Conservation (phyloP, 345 rosid species). For the Eutrema heterophyllum region DNA sequence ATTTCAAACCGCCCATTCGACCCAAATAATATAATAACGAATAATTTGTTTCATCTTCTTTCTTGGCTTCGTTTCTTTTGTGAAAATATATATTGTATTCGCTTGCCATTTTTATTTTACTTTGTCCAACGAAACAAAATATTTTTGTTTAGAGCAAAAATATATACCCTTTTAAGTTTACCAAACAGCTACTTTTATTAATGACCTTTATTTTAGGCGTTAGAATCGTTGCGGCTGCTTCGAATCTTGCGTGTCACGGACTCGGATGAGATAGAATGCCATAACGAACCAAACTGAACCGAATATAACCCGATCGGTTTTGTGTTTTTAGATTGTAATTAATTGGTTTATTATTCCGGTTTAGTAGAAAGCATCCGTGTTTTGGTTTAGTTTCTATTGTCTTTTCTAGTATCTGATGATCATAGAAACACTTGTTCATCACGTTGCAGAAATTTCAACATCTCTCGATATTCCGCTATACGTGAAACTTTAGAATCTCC, state of each 20-base stretch:
- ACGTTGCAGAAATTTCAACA: background rate
- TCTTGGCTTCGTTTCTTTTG: background rate
- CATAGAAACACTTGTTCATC: slow-evolving; percentile 10
- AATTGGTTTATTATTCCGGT: slow-evolving; percentile 18
- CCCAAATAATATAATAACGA: background rate
- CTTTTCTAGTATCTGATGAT: background rate
- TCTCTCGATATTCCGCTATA: background rate
- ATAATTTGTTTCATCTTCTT: background rate
- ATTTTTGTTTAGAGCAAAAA: background rate
- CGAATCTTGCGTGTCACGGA: slow-evolving; percentile 13
- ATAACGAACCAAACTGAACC: background rate
- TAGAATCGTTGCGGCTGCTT: slow-evolving; percentile 7
- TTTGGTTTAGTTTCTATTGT: background rate
- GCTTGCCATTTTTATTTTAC: background rate
- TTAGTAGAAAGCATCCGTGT: background rate
- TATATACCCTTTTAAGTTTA: background rate
- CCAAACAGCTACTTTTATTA: background rate
- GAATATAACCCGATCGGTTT: background rate
- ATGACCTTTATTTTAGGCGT: background rate
- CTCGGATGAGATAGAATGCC: background rate
- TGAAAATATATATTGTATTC: background rate
- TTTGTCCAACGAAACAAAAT: background rate
- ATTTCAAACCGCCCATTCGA: slow-evolving; percentile 7
- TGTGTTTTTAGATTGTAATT: background rate
- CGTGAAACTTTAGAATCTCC: slow-evolving; percentile 1